phyloP scores from a whole-genome alignment of 2,329 filamentous ascomycete genomes.

The Beauveria sp. region DNA sequence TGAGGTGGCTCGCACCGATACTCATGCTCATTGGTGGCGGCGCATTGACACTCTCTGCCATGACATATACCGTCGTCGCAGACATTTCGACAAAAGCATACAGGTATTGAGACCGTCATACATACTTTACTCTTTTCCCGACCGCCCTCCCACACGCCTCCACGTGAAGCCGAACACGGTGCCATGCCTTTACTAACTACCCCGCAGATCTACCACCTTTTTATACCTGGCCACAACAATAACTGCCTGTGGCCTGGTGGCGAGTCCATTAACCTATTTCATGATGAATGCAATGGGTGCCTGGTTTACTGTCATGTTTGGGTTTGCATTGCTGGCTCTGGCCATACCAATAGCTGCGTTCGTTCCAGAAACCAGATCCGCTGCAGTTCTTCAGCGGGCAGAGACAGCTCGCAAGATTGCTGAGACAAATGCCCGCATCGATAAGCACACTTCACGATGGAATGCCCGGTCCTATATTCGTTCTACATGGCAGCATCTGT shows the following conservation, averaged over 20 bases:
- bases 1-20: slow-evolving; percentile 13
- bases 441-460: neutral
- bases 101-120: neutral
- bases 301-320: slow-evolving; percentile 11
- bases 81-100: slow-evolving; percentile 5
- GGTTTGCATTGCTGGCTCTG: slow-evolving; percentile 8
- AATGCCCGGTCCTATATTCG: neutral
- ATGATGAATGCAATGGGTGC: slow-evolving; percentile 11
- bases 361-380: slow-evolving; percentile 13
- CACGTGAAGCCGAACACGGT: no score
- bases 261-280: slow-evolving; percentile 15
- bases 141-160: no score
- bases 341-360: slow-evolving; percentile 7
- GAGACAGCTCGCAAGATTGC: slow-evolving; percentile 2
- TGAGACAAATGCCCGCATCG: neutral
- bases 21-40: slow-evolving; percentile 17
- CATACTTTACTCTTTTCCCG: no score
- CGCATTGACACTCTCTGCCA: slow-evolving; percentile 13
- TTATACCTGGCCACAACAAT: slow-evolving; percentile 14
- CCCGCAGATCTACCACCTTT: slow-evolving; percentile 14
- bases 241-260: slow-evolving; percentile 13
- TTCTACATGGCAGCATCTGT: neutral
- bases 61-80: slow-evolving; percentile 15
- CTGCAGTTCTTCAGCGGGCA: neutral
- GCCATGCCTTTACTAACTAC: neutral